These are phyloP conservation scores for Volutella citrinella DNA, from an alignment of 2,329 filamentous ascomycete genomes.

Conservation along the genomic window DNA sequence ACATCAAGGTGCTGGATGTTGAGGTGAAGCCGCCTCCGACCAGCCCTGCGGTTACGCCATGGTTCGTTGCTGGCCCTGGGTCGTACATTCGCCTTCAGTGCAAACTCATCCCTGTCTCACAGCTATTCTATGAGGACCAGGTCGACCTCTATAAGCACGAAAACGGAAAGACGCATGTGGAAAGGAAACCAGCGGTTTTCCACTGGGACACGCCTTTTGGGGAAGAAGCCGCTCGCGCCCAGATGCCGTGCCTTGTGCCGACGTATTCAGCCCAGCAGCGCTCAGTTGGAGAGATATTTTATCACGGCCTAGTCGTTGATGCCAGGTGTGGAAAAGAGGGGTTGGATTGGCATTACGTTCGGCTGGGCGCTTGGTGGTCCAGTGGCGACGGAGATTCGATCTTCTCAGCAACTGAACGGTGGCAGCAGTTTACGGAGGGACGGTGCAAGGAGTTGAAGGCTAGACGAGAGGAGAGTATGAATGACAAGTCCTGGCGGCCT, in stretches of 20 bases:
- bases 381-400: too few species aligned
- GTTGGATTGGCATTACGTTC: not conserved
- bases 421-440: too few species aligned
- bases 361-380: constrained; percentile 7
- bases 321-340: not conserved
- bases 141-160: not conserved
- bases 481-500: too few species aligned
- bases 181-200: constrained; percentile 4
- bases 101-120: constrained; percentile 3
- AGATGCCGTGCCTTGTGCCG: constrained; percentile 4
- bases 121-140: not conserved
- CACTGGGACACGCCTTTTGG: constrained; percentile 10
- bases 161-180: not conserved
- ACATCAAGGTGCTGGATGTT: constrained; percentile 2
- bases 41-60: not conserved
- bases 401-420: too few species aligned
- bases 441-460: too few species aligned
- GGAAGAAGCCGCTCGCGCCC: constrained; percentile 5
- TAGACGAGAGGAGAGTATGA: too few species aligned
- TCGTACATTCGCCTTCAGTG: constrained; percentile 7
- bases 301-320: constrained; percentile 5
- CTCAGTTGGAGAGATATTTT: not conserved
- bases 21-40: not conserved
- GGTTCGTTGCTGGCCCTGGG: constrained; percentile 3
- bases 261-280: constrained; percentile 5